A percentile compares a stretch with the other conserved stretches of the same genome.
Evolutionary conservation across 2,329 filamentous ascomycete genomes (phyloP).

Genomic region (Arachnopeziza araneosa): DNA sequence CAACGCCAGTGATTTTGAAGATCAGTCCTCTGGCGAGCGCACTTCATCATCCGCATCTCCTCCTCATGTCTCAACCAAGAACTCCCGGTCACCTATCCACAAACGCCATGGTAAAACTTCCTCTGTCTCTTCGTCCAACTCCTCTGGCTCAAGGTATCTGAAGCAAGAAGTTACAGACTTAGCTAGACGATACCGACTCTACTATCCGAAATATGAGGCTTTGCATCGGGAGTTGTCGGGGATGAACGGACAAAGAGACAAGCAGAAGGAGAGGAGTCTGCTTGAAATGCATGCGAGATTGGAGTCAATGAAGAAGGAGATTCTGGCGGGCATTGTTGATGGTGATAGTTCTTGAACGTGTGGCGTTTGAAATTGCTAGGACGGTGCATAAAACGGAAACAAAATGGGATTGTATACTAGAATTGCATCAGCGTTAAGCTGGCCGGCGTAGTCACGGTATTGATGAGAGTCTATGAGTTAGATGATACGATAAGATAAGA

Average conservation of each 20-base stretch:
- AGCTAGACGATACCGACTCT: slow-evolving; percentile 50
- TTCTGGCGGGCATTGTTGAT: slow-evolving; percentile 31
- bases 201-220: slow-evolving; percentile 51
- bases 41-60: slow-evolving; percentile 27
- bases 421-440: not conserved
- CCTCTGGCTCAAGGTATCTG: slow-evolving; percentile 30
- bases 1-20: slow-evolving; percentile 57
- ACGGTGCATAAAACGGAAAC: not conserved
- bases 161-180: slow-evolving; percentile 46
- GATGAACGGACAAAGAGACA: slow-evolving; percentile 38
- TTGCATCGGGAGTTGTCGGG: slow-evolving; percentile 50
- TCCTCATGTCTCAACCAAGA: slow-evolving; percentile 15
- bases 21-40: slow-evolving; percentile 25
- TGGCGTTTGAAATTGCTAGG: not conserved
- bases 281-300: slow-evolving; percentile 50
- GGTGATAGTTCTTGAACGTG: slow-evolving; percentile 1
- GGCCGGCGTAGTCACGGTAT: not conserved
- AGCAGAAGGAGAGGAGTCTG: slow-evolving; percentile 45
- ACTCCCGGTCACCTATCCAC: slow-evolving; percentile 25
- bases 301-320: slow-evolving; percentile 52
- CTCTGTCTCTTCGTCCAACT: slow-evolving; percentile 22
- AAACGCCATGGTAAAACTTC: slow-evolving; percentile 31
- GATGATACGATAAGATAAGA: not conserved
- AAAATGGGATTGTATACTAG: not conserved
- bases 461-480: not conserved